Percentiles rank a stretch among this genome's conserved stretches.
Conservation (phyloP, 345 rosid genomes). For the Ceriops decandra region DNA sequence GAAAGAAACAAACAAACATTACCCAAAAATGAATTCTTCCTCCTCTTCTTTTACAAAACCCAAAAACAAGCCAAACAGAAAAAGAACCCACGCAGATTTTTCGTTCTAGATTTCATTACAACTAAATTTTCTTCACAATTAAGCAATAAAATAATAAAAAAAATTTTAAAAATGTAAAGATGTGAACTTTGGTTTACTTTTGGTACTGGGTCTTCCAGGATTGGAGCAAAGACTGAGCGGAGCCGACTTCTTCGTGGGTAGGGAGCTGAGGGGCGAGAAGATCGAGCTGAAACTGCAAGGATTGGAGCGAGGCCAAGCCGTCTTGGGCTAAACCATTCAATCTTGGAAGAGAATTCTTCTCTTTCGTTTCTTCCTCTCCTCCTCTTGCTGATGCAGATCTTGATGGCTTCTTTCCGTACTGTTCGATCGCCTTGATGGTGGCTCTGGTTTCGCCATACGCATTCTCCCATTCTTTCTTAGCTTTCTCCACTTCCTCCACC, state of each 20-base stretch:
- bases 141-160: neutral
- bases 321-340: constrained; percentile 57
- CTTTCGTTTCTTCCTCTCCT: constrained; percentile 15
- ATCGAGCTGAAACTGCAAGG: constrained; percentile 73
- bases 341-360: constrained; percentile 67
- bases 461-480: constrained; percentile 86
- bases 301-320: constrained; percentile 55
- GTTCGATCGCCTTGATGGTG: constrained; percentile 53
- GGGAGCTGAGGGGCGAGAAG: constrained; percentile 87
- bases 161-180: neutral
- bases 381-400: constrained; percentile 23
- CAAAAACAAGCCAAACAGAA: neutral
- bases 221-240: constrained; percentile 56
- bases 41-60: neutral
- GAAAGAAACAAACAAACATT: neutral
- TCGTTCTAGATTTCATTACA: no score
- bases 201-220: constrained; percentile 64
- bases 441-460: constrained; percentile 46
- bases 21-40: neutral
- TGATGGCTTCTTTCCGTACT: constrained; percentile 42
- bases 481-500: constrained; percentile 71
- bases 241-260: constrained; percentile 46
- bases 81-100: no score
- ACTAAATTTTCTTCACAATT: neutral
- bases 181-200: constrained; percentile 28